Percentiles rank a stretch among this genome's conserved stretches.
phyloP scores from a whole-genome alignment of 228 moss, liverwort and hornwort genomes.

The Sphagnum magellanicum region DNA sequence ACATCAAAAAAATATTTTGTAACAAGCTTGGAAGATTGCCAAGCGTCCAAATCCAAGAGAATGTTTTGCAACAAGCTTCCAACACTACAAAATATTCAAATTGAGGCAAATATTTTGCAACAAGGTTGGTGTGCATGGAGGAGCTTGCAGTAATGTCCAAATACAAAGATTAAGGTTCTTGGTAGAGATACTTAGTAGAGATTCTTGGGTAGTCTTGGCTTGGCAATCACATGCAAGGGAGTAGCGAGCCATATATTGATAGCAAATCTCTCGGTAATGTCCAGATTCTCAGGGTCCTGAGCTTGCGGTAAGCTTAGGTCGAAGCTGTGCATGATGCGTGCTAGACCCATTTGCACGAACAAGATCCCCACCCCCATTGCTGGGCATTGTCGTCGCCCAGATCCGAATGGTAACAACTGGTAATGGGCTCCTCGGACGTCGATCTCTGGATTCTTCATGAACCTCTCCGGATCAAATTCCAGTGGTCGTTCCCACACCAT shows the following conservation, averaged over 20 bases:
- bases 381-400: not conserved
- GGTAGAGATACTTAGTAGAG: not conserved
- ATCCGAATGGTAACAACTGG: not conserved
- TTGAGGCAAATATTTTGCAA: too few relatives aligned
- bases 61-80: too few relatives aligned
- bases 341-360: not conserved
- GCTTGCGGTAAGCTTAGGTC: not conserved
- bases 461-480: slow-evolving; percentile 2
- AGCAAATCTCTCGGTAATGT: too few relatives aligned
- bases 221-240: not conserved
- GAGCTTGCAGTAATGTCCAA: too few relatives aligned
- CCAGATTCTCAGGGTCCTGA: too few relatives aligned
- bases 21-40: too few relatives aligned
- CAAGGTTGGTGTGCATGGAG: too few relatives aligned
- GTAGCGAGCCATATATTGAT: not conserved
- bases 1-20: too few relatives aligned
- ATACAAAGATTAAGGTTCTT: not conserved
- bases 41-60: too few relatives aligned
- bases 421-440: not conserved
- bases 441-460: slow-evolving; percentile 1
- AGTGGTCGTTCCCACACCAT: not conserved
- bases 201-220: not conserved
- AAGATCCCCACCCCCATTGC: not conserved
- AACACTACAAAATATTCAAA: too few relatives aligned
- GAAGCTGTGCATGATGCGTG: not conserved